Evolutionary conservation across 2,329 filamentous ascomycete species (phyloP).

Genomic region (Ophiostoma perfectum): DNA sequence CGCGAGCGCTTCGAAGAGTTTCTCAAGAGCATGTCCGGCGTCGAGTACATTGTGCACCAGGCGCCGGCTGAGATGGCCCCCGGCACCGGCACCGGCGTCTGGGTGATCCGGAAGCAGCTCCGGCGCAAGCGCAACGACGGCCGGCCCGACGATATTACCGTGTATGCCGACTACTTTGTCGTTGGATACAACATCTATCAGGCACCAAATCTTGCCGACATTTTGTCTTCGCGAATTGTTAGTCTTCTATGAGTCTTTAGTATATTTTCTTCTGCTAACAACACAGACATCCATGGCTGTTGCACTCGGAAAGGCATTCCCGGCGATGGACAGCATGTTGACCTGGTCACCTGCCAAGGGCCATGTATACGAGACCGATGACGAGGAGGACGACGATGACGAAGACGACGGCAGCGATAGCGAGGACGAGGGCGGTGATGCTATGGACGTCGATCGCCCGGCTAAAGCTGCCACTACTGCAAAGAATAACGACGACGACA

Average conservation of each 20-base stretch:
- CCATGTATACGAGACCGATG: slow-evolving; percentile 43
- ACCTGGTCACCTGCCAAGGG: slow-evolving; percentile 52
- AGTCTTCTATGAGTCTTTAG: neutral
- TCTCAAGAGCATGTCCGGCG: slow-evolving; percentile 58
- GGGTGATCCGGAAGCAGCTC: slow-evolving; percentile 65
- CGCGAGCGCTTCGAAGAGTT: slow-evolving; percentile 59
- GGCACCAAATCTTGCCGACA: slow-evolving; percentile 56
- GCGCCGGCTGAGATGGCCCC: slow-evolving; percentile 59
- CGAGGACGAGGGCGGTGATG: slow-evolving; percentile 14
- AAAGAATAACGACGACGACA: slow-evolving; percentile 32
- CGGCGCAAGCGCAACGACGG: slow-evolving; percentile 48
- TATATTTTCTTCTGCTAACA: neutral
- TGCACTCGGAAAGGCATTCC: slow-evolving; percentile 49
- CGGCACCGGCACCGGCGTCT: slow-evolving; percentile 58
- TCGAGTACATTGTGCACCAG: slow-evolving; percentile 62
- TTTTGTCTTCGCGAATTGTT: slow-evolving; percentile 51
- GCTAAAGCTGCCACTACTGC: slow-evolving; percentile 29
- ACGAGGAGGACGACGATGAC: slow-evolving; percentile 18
- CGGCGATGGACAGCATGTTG: slow-evolving; percentile 45
- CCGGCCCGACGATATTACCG: slow-evolving; percentile 48
- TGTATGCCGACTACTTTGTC: slow-evolving; percentile 59
- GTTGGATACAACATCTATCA: slow-evolving; percentile 63
- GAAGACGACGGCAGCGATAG: slow-evolving; percentile 15
- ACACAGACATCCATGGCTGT: slow-evolving; percentile 46
- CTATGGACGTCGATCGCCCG: slow-evolving; percentile 19